Evolutionary conservation across 345 rosid species (phyloP).

Genomic region (Aurinia saxatilis): DNA sequence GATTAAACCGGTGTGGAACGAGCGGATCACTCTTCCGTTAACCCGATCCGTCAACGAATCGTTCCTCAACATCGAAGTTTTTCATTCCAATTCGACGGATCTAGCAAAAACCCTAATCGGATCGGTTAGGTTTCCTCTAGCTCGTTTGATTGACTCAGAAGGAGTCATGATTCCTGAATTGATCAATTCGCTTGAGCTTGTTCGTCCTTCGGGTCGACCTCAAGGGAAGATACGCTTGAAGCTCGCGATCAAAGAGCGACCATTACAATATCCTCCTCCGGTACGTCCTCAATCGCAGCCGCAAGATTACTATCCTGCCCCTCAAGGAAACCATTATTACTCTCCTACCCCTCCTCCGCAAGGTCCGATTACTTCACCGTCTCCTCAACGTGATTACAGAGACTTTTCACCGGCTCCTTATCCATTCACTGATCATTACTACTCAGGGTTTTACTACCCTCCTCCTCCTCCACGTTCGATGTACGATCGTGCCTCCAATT

Average conservation of each 20-base stretch:
- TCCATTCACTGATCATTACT: constrained; percentile 31
- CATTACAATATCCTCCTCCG: constrained; percentile 29
- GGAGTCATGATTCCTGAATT: constrained; percentile 22
- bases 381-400: constrained; percentile 37
- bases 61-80: constrained; percentile 41
- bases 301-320: constrained; percentile 33
- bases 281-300: constrained; percentile 31
- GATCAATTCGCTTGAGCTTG: constrained; percentile 34
- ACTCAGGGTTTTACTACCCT: constrained; percentile 34
- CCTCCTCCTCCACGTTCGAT: constrained; percentile 40
- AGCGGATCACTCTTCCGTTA: constrained; percentile 40
- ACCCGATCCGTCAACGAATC: constrained; percentile 41
- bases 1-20: constrained; percentile 46
- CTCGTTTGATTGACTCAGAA: constrained; percentile 40
- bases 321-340: constrained; percentile 37
- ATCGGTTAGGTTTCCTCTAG: constrained; percentile 43
- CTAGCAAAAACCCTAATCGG: constrained; percentile 54
- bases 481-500: constrained; percentile 32
- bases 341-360: constrained; percentile 34
- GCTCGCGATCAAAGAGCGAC: constrained; percentile 36
- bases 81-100: constrained; percentile 43
- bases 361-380: constrained; percentile 14
- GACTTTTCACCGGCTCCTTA: constrained; percentile 33
- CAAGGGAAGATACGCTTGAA: constrained; percentile 55
- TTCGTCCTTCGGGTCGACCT: constrained; percentile 59